Percentiles rank a stretch among this genome's conserved stretches.
phyloP scores from a whole-genome alignment of 345 rosid species.

The Eutrema japonicum region DNA sequence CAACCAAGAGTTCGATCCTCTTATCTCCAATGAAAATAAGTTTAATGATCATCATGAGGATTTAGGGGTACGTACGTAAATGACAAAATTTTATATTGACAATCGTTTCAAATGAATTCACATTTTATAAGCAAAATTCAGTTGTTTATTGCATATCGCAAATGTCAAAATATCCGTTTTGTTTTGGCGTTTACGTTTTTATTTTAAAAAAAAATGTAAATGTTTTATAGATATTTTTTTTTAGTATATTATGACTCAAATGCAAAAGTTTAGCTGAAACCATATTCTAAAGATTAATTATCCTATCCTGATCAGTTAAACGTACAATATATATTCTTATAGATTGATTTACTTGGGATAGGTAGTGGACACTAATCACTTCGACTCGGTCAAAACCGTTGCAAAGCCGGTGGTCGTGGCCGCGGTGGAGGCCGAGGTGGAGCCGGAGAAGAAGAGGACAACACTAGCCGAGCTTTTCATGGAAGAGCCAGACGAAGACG shows the following conservation, averaged over 20 bases:
- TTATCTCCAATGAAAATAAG: conserved; percentile 52
- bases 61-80: conserved; percentile 27
- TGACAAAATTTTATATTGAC: neutral
- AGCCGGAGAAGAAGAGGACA: conserved; percentile 57
- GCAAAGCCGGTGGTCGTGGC: neutral
- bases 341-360: neutral
- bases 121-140: neutral
- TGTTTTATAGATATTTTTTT: neutral
- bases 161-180: neutral
- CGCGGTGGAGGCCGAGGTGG: conserved; percentile 28
- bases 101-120: neutral
- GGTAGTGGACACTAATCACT: conserved; percentile 19
- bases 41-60: conserved; percentile 36
- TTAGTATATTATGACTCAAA: neutral
- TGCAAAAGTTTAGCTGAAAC: neutral
- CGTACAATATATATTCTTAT: neutral
- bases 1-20: conserved; percentile 65
- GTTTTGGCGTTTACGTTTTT: neutral
- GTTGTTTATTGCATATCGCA: neutral
- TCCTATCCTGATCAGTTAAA: neutral
- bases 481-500: conserved; percentile 52
- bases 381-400: conserved; percentile 17
- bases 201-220: neutral
- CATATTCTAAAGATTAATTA: neutral
- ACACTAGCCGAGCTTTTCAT: conserved; percentile 83